Conservation (phyloP, 2,329 filamentous ascomycete species). For the Botrytis galanthina region DNA sequence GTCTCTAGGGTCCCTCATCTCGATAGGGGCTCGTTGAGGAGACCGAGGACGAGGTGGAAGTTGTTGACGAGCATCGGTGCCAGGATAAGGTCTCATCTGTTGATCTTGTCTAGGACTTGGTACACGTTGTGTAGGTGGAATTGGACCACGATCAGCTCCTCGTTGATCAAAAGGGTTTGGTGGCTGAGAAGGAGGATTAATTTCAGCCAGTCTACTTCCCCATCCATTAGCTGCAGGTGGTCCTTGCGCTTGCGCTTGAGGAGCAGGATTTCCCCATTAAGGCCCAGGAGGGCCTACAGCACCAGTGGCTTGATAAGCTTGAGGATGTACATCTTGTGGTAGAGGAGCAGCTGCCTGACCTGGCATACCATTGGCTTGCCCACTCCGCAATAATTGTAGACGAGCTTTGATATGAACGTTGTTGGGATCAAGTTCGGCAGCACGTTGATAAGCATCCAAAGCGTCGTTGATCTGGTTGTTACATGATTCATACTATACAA, state of each 20-base stretch:
- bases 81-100: constrained; percentile 66
- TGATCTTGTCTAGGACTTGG: constrained; percentile 74
- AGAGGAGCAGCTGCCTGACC: constrained; percentile 76
- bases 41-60: constrained; percentile 56
- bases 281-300: constrained; percentile 82
- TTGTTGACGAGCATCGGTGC: constrained; percentile 54
- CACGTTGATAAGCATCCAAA: constrained; percentile 90
- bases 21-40: constrained; percentile 41
- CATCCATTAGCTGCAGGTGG: constrained; percentile 48
- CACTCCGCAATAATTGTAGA: constrained; percentile 81
- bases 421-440: constrained; percentile 86
- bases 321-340: constrained; percentile 92
- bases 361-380: constrained; percentile 68
- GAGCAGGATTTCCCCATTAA: constrained; percentile 80
- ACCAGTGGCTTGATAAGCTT: constrained; percentile 82
- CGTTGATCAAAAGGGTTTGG: constrained; percentile 80
- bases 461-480: constrained; percentile 98
- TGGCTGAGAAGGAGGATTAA: constrained; percentile 72
- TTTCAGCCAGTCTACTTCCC: constrained; percentile 70
- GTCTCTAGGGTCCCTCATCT: constrained; percentile 5
- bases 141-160: constrained; percentile 67
- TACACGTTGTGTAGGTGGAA: constrained; percentile 59
- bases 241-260: constrained; percentile 58
- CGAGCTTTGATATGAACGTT: constrained; percentile 97
- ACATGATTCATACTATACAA: constrained; percentile 83